Base-by-base conservation (phyloP, 371 early-diverging fungal species). In the Mucor saturninus region DNA sequence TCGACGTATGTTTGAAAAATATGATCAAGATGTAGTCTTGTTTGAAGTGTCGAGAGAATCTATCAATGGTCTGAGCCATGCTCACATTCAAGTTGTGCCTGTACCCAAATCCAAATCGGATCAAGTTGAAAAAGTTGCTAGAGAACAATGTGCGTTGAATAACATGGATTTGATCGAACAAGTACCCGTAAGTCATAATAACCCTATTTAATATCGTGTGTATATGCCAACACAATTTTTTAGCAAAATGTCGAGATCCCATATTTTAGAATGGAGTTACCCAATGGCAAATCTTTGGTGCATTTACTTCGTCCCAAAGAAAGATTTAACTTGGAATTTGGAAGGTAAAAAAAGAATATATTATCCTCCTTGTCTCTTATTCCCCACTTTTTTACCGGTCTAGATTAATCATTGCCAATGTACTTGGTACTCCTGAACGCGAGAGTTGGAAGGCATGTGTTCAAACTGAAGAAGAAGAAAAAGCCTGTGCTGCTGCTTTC, bases 361-460 rank as follows among this genome's bases (percentile, higher is more conserved):
- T 11, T 14, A 21, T 32, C 21, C 30, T 54, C 13, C 55, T 29
- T 45, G 49, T 10, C 43, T 28, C 35, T 35, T 8, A 35, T 35
- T 10, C 2, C 32, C 49, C 42, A 39, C 14, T 54, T 29, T 48
- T 42, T 51, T 48, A 39, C 13, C 37, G 30, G 0, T 6, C 6
- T 59, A 87, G 93, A 69, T 67, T 73, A 31, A 83, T 89, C 2
- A 62, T 90, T 28, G 87, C 91, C 3, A 74, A 80, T 26, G 75
- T 85, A 3, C 60, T 93, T 29, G 89, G 83, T 0, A 67, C 54
- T 2, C 87, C 89, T 14, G 86, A 90, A 14, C 76, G 91, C 43
- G 85, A 78, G 37, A 83, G 90, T 58, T 95, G 95, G 95, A 89
- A 88, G 67, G 72, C 73, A 6, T 92, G 92, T 62, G 62, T 74